A percentile compares a stretch with the other conserved stretches of the same genome.
Evolutionary conservation across 1,139 yeast genomes (phyloP).

Genomic region (Diutina siamensis): DNA sequence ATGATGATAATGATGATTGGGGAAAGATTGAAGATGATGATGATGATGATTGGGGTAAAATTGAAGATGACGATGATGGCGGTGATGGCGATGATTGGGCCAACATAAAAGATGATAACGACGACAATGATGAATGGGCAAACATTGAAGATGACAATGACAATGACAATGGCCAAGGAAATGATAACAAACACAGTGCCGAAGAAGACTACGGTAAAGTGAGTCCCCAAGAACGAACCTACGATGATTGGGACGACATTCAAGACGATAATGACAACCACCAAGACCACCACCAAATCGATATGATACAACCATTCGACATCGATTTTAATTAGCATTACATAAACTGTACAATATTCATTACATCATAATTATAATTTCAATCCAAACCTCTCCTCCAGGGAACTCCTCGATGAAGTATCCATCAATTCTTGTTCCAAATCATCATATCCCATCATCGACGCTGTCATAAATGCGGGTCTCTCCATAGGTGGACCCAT

Average conservation of each 20-base stretch:
- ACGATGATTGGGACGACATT: too few relatives aligned
- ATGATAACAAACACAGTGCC: not conserved
- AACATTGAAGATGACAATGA: not conserved
- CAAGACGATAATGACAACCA: too few relatives aligned
- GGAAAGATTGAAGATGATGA: not conserved
- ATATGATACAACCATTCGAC: too few relatives aligned
- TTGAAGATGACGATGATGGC: not conserved
- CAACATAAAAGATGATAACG: not conserved
- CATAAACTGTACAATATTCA: not conserved
- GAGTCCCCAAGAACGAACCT: too few relatives aligned
- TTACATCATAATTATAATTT: not conserved
- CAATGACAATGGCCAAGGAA: not conserved
- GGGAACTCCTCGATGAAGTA: not conserved
- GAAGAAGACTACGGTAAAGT: not conserved
- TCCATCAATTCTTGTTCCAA: not conserved
- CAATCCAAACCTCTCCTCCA: constrained; percentile 3
- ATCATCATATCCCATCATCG: not conserved
- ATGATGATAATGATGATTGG: not conserved
- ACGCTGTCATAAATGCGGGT: not conserved
- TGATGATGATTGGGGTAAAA: not conserved
- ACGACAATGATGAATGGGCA: not conserved
- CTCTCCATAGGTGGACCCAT: not conserved
- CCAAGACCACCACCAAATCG: too few relatives aligned
- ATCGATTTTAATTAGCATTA: too few relatives aligned
- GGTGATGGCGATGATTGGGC: not conserved